Base-by-base conservation (phyloP, 176 grass and related monocot species). In the Carex scoparia region DNA sequence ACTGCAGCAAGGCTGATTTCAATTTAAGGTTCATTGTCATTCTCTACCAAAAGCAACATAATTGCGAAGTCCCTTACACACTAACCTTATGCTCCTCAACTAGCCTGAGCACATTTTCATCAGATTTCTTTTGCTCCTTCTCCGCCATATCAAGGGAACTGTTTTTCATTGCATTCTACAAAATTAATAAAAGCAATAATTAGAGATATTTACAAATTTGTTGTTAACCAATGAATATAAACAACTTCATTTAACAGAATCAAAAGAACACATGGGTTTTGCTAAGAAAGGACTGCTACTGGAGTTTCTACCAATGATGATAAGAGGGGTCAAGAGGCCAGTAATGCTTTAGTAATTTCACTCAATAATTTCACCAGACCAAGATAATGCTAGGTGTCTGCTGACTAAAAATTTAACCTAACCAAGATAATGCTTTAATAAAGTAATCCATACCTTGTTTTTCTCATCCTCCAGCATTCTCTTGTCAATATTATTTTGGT, bases 41-140 rank as follows among this genome's bases (percentile, higher is more conserved):
- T 60, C 12, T 42, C 35, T 83, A 55, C 59, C 37, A 15, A 5
- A 77, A 33, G 61, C 77, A 61, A 32, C 32, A 74, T 35, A 55
- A 9, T 72, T 72, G 72, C 37, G 28, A 79, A 10, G 53, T 37
- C 59, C 78, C 66, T 65, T 80, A 48, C 65, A 86, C 4, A 88
- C 61, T 57, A 85, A 94, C 92, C 87, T 94, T 90, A 27, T 91
- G 92, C 61, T 86, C 86, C 86, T 91, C 90, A 9, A 91, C 87
- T 84, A 94, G 88, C 73, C 53, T 91, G 51, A 91, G 84, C 65
- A 91, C 86, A 30, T 87, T 91, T 62, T 64, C 83, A 60, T 94
- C 90, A 15, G 90, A 69, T 75, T 44, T 91, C 44, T 90, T 74
- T 74, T 91, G 88, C 76, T 90, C 88, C 59, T 89, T 65, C 15